Evolutionary conservation across 257 asterid genomes (phyloP).

Genomic region (Capsicum pubescens): DNA sequence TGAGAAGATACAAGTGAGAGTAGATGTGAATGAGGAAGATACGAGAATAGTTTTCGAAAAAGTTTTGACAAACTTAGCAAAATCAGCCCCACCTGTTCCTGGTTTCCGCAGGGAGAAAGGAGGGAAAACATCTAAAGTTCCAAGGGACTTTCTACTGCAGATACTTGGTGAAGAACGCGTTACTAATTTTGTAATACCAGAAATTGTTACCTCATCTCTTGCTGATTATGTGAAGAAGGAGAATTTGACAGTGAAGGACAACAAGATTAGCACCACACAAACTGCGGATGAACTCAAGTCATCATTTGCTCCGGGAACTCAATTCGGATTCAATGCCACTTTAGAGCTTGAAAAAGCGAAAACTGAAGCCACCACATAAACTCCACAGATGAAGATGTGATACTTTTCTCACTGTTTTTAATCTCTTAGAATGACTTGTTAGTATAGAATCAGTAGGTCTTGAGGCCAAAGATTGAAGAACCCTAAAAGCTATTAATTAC

Average conservation of each 20-base stretch:
- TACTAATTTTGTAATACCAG: slow-evolving; percentile 68
- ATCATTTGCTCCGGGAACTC: slow-evolving; percentile 63
- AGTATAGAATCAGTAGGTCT: not conserved
- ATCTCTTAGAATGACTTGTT: not conserved
- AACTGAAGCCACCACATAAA: slow-evolving; percentile 37
- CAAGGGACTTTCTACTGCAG: slow-evolving; percentile 67
- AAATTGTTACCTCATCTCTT: slow-evolving; percentile 65
- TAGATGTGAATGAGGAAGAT: slow-evolving; percentile 71
- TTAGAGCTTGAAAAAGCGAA: slow-evolving; percentile 60
- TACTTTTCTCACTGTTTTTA: not conserved
- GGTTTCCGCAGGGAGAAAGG: slow-evolving; percentile 85
- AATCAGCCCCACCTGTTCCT: slow-evolving; percentile 84
- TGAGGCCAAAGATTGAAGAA: slow-evolving; percentile 17
- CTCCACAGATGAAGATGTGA: not conserved
- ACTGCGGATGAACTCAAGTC: slow-evolving; percentile 73
- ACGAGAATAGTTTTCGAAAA: slow-evolving; percentile 68
- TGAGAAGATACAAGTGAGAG: slow-evolving; percentile 76
- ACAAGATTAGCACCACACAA: slow-evolving; percentile 69
- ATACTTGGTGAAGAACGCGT: slow-evolving; percentile 84
- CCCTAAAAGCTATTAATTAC: not conserved
- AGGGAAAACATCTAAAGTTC: slow-evolving; percentile 61
- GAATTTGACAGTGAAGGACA: slow-evolving; percentile 68
- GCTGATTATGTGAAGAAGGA: slow-evolving; percentile 80
- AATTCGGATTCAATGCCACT: slow-evolving; percentile 75
- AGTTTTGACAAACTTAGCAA: slow-evolving; percentile 64